A percentile compares a stretch with the other conserved stretches of the same genome.
phyloP scores from a whole-genome alignment of 208 protist species.

The Tetramitus jugosus region DNA sequence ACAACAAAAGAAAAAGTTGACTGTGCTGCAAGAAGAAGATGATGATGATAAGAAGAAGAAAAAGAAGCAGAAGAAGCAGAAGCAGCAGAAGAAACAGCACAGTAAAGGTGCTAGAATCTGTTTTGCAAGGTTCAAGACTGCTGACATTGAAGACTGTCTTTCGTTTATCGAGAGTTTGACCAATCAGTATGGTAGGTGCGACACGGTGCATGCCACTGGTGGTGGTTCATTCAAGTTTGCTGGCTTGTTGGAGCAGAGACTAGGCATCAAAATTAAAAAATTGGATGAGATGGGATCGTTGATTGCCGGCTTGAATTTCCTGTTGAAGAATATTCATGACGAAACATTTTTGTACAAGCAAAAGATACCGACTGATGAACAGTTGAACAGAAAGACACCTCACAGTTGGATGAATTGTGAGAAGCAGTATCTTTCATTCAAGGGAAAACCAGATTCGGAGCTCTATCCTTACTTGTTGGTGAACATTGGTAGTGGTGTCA shows the following conservation, averaged over 20 bases:
- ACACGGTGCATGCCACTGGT: slow-evolving; percentile 16
- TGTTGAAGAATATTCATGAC: slow-evolving; percentile 5
- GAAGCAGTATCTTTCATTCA: neutral
- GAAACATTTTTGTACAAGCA: slow-evolving; percentile 1
- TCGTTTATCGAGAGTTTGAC: neutral
- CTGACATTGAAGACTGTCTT: slow-evolving; percentile 12
- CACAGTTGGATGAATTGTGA: no score
- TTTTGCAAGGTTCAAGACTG: slow-evolving; percentile 15
- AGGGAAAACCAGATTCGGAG: neutral
- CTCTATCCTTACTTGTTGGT: slow-evolving; percentile 66
- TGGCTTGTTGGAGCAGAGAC: neutral
- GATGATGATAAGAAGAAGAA: no score
- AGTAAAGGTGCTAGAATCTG: no score
- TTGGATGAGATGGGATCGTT: slow-evolving; percentile 22
- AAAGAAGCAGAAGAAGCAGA: no score
- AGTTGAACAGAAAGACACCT: no score
- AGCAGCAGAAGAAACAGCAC: no score
- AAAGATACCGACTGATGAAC: no score
- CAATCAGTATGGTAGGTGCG: neutral
- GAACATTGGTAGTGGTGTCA: slow-evolving; percentile 61
- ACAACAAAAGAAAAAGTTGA: no score
- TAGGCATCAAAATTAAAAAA: slow-evolving; percentile 12
- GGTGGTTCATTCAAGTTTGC: slow-evolving; percentile 21
- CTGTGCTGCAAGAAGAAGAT: no score
- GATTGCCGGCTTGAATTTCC: slow-evolving; percentile 17